Percentiles rank a stretch among this genome's conserved stretches.
phyloP scores from a whole-genome alignment of 257 asterid species.

The Apocynum venetum region DNA sequence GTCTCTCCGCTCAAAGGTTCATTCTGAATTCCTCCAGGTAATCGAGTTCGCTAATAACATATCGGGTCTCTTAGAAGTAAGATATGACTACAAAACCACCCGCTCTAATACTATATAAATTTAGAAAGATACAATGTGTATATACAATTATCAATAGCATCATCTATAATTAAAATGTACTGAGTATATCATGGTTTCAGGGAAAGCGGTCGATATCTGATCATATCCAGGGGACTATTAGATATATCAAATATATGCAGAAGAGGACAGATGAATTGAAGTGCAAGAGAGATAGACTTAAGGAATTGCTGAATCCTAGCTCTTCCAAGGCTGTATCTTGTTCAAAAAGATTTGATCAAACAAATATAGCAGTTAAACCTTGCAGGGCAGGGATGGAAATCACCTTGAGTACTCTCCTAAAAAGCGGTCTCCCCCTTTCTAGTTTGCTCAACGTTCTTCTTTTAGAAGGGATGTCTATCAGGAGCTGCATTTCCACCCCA shows the following conservation, averaged over 20 bases:
- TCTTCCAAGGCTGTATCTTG: not conserved
- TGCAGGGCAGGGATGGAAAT: slow-evolving; percentile 42
- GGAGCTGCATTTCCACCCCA: slow-evolving; percentile 37
- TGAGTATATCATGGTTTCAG: slow-evolving; percentile 18
- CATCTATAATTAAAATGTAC: too few relatives aligned
- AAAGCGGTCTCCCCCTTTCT: slow-evolving; percentile 27
- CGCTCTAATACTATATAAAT: too few relatives aligned
- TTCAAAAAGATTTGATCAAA: not conserved
- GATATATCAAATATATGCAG: slow-evolving; percentile 39
- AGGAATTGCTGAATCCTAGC: slow-evolving; percentile 1
- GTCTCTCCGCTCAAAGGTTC: slow-evolving; percentile 26
- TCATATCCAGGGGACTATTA: slow-evolving; percentile 38
- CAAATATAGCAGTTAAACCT: slow-evolving; percentile 29
- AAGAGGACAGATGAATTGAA: slow-evolving; percentile 30
- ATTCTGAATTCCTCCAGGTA: slow-evolving; percentile 45
- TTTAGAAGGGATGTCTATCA: slow-evolving; percentile 29
- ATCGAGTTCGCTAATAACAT: too few relatives aligned
- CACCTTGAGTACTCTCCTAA: slow-evolving; percentile 22
- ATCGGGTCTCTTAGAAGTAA: too few relatives aligned
- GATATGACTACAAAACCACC: too few relatives aligned
- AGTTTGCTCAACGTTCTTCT: slow-evolving; percentile 31
- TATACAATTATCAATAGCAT: too few relatives aligned
- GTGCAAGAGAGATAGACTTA: slow-evolving; percentile 26
- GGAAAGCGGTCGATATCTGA: slow-evolving; percentile 48
- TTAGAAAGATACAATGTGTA: too few relatives aligned